Evolutionary conservation across 2,329 filamentous ascomycete genomes (phyloP).

Genomic region (Epichloe brachyelytri): DNA sequence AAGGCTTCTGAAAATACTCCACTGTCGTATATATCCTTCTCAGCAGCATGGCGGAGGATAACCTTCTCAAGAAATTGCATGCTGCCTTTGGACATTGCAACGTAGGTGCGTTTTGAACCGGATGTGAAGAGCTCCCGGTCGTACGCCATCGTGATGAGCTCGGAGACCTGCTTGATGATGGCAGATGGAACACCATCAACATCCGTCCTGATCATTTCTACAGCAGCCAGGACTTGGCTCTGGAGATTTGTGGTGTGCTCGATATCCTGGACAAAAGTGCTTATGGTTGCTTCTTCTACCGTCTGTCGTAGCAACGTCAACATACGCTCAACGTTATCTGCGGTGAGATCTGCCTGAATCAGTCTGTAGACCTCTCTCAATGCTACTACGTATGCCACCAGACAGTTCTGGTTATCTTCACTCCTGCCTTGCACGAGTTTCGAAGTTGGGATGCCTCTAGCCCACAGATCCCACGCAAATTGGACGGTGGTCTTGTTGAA

Average conservation of each 20-base stretch:
- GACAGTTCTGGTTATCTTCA: constrained; percentile 63
- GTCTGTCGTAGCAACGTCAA: constrained; percentile 58
- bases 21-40: constrained; percentile 56
- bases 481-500: constrained; percentile 42
- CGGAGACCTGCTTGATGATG: constrained; percentile 56
- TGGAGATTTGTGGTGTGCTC: constrained; percentile 65
- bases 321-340: constrained; percentile 52
- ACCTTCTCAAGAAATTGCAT: constrained; percentile 57
- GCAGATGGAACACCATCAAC: constrained; percentile 50
- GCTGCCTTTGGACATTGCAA: constrained; percentile 75
- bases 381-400: constrained; percentile 71
- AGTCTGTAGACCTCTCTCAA: constrained; percentile 69
- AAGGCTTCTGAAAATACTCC: constrained; percentile 55
- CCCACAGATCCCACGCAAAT: constrained; percentile 59
- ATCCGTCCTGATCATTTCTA: constrained; percentile 56
- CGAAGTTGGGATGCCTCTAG: constrained; percentile 45
- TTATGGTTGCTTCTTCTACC: constrained; percentile 55
- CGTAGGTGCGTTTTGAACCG: constrained; percentile 56
- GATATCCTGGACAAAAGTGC: constrained; percentile 57
- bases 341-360: constrained; percentile 48
- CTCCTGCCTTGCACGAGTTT: constrained; percentile 23
- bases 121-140: constrained; percentile 22
- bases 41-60: constrained; percentile 43
- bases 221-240: constrained; percentile 50
- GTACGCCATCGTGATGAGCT: constrained; percentile 61